Conservation (phyloP, 78 protist genomes). For the Anaeramoeba flamelloides region DNA sequence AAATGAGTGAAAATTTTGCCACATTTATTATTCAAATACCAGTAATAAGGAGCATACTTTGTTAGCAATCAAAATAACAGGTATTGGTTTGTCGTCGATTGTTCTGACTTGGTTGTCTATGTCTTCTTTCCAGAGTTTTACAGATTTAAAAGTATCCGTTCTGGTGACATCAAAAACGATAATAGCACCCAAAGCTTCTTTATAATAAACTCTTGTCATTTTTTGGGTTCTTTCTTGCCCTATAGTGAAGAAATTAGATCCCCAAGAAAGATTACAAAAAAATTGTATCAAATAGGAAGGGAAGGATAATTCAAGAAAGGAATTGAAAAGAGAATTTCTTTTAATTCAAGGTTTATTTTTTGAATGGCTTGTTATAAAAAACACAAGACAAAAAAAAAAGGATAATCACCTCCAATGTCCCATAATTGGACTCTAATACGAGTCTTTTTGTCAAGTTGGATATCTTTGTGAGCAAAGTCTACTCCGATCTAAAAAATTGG, state of each 20-base stretch:
- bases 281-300: no score
- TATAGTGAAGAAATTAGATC: neutral
- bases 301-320: no score
- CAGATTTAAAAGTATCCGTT: constrained; percentile 7
- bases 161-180: constrained; percentile 16
- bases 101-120: constrained; percentile 10
- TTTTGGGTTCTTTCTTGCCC: constrained; percentile 14
- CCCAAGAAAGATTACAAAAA: no score
- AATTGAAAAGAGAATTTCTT: no score
- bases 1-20: no score
- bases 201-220: constrained; percentile 18
- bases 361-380: no score
- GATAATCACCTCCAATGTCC: constrained; percentile 11
- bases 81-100: constrained; percentile 3
- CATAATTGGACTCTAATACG: constrained; percentile 9
- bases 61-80: constrained; percentile 12
- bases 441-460: neutral
- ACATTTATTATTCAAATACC: no score
- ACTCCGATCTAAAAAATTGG: no score
- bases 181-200: constrained; percentile 14
- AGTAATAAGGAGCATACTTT: no score
- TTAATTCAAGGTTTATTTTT: no score
- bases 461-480: constrained; percentile 13
- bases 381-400: neutral
- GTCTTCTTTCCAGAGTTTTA: constrained; percentile 10